Evolutionary conservation across 106 monocot genomes (phyloP), one percentile per base, ranked within the genome.

Genomic region (Dendrobium chrysotoxum): DNA sequence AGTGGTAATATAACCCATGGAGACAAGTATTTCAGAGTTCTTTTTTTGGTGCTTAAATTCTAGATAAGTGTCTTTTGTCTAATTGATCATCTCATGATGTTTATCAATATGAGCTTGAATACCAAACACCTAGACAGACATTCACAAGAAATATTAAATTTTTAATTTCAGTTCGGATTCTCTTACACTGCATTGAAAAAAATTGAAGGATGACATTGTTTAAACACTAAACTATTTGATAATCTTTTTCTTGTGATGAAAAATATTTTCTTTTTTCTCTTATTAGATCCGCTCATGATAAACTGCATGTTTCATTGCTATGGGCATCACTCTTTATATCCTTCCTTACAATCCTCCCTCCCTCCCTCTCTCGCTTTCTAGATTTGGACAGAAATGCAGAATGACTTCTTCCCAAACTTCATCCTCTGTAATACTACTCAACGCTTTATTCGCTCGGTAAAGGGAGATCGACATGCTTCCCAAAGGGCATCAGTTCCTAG

Each of bases 331-430:
- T 46, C 3, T 50, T 47, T 7, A 11, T 28, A 53, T 72, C 50
- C 25, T 17, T 80, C 41, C 10, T 76, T 21, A 46, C 28, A 11
- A 40, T n/a, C n/a, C n/a, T n/a, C 54, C 4, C 41, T 77, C 5
- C 17, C 6, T 77, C 50, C 71, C 26, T 84, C 54, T 2, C 41
- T 77, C 5, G 17, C 6, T 77, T 78, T 54, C 40, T 80, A 98
- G 97, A 91, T 99, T 78, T 99, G 95, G 91, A 80, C 80, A 72
- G 98, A 95, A 86, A 93, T 99, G 95, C 95, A 93, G 85, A 95
- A 86, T 85, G 98, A 99, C 78, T 95, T 99, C 80, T 87, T 99
- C 39, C 95, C 95, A 16, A 99, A 99, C 80, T 99, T 91, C 81
- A 86, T 99, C 44, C 88, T 99, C 10, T 99, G 98, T 76, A 95